phyloP scores from a whole-genome alignment of 1,284 basidiomycete genomes.

The Fomitopsis betulina region DNA sequence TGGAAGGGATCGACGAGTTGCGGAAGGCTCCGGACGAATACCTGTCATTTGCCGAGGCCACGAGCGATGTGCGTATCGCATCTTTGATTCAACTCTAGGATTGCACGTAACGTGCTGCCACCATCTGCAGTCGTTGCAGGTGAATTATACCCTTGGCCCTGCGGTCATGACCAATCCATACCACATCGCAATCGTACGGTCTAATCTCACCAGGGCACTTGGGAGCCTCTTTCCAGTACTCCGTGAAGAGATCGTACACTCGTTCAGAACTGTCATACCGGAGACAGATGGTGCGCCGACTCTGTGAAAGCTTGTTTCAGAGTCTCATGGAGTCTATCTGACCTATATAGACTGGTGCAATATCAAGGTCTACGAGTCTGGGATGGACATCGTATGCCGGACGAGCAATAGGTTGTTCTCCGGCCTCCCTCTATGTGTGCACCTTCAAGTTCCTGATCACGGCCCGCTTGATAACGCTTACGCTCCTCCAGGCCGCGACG shows the following conservation, averaged over 20 bases:
- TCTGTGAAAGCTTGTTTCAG: background rate
- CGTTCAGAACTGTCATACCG: constrained; percentile 7
- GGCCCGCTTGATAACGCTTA: too few relatives aligned
- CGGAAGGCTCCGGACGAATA: constrained; percentile 26
- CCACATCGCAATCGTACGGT: constrained; percentile 23
- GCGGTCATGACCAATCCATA: constrained; percentile 20
- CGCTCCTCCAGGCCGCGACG: constrained; percentile 29
- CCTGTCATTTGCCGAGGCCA: constrained; percentile 23
- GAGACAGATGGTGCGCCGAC: constrained; percentile 16
- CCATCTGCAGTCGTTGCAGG: constrained; percentile 17
- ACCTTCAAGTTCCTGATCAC: too few relatives aligned
- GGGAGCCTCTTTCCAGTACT: constrained; percentile 13
- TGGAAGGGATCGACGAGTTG: constrained; percentile 24
- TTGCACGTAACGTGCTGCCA: background rate
- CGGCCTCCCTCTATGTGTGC: constrained; percentile 35
- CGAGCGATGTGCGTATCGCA: constrained; percentile 25
- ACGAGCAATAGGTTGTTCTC: constrained; percentile 40
- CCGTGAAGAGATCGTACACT: constrained; percentile 13
- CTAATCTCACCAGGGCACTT: constrained; percentile 18
- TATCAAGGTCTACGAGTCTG: constrained; percentile 23
- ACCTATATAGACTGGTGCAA: constrained; percentile 16
- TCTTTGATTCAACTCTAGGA: background rate
- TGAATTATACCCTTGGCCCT: constrained; percentile 21
- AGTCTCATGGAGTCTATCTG: background rate
- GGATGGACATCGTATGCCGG: constrained; percentile 32